Evolutionary conservation across 805 yeast species (phyloP).

Genomic region (Cyberlindnera suaveolens): DNA sequence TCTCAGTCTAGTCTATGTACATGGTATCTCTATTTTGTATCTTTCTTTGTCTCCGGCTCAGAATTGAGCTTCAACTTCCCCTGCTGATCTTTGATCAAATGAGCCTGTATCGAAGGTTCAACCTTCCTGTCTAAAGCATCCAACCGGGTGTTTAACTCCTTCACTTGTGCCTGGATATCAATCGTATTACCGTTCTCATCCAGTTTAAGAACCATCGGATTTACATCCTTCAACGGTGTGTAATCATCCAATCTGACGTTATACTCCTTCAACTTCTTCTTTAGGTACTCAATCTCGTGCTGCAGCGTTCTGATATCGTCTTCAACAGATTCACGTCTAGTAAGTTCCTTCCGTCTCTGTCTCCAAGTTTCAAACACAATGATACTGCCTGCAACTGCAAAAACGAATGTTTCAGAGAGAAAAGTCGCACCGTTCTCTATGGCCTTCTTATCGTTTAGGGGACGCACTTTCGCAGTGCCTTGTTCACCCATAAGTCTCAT

Average conservation of each 20-base stretch:
- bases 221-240: constrained; percentile 38
- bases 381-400: constrained; percentile 73
- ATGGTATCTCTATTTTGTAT: too few relatives aligned
- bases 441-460: constrained; percentile 77
- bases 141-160: constrained; percentile 5
- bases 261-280: constrained; percentile 39
- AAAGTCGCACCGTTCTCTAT: constrained; percentile 78
- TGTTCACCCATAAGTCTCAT: constrained; percentile 38
- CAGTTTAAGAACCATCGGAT: constrained; percentile 39
- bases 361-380: constrained; percentile 67
- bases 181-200: constrained; percentile 21
- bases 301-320: constrained; percentile 69
- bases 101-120: constrained; percentile 1
- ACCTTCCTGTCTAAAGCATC: constrained; percentile 6
- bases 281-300: constrained; percentile 57
- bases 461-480: constrained; percentile 49
- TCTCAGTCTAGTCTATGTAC: too few relatives aligned
- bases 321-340: constrained; percentile 57
- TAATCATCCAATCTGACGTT: constrained; percentile 41
- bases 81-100: background rate
- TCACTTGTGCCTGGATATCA: constrained; percentile 7
- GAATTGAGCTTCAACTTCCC: background rate
- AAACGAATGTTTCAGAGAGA: constrained; percentile 70
- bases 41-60: background rate
- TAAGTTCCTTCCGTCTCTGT: constrained; percentile 55